Conservation (phyloP, 2,329 filamentous ascomycete genomes). For the Fusarium beomiforme region DNA sequence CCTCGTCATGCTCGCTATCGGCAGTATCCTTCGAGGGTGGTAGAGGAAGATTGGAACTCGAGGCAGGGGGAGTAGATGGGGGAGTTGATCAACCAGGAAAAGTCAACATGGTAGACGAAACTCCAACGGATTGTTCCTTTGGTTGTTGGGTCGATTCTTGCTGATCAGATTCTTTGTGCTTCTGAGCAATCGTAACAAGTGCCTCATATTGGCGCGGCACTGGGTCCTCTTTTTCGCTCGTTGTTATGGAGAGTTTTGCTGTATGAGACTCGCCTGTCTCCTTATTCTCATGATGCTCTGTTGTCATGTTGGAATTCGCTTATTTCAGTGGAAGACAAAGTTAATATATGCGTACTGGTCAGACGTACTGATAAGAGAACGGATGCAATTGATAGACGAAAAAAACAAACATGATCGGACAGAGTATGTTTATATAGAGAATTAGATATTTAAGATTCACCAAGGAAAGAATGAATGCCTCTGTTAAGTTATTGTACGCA, state of each 20-base stretch:
- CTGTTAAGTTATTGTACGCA: neutral
- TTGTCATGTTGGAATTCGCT: neutral
- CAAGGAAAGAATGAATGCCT: neutral
- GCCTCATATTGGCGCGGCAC: neutral
- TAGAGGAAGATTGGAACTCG: neutral
- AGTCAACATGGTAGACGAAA: neutral
- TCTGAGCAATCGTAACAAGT: neutral
- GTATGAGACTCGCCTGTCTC: neutral
- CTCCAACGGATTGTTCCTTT: neutral
- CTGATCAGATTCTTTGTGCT: neutral
- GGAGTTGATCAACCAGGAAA: neutral
- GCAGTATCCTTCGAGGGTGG: neutral
- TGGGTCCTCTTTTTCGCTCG: neutral
- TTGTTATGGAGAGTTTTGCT: neutral
- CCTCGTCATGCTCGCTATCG: neutral
- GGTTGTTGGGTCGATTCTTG: neutral
- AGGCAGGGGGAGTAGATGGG: neutral
- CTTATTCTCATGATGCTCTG: neutral
- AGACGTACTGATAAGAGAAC: neutral
- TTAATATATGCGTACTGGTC: neutral
- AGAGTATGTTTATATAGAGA: neutral
- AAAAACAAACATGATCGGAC: neutral
- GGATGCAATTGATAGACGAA: neutral
- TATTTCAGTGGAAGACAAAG: neutral
- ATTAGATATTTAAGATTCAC: neutral